phyloP scores from a whole-genome alignment of 2,329 filamentous ascomycete species.

The Scopulariopsis brevicaulis region DNA sequence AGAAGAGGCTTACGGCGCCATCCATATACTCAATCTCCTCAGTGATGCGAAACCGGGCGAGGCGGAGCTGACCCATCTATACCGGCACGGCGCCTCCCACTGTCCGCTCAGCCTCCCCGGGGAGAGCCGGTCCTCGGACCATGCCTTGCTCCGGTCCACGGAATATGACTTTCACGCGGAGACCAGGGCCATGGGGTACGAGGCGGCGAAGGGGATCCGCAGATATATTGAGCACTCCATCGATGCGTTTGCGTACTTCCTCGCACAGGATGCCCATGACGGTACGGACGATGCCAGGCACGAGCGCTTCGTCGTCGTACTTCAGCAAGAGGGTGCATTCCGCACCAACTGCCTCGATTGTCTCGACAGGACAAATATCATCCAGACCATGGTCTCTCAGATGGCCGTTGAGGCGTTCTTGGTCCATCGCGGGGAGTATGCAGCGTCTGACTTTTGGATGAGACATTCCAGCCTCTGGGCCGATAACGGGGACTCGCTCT shows the following conservation, averaged over 20 bases:
- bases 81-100: slow-evolving; percentile 63
- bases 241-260: slow-evolving; percentile 84
- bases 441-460: slow-evolving; percentile 77
- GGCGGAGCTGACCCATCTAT: slow-evolving; percentile 69
- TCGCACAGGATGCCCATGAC: slow-evolving; percentile 62
- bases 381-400: slow-evolving; percentile 90
- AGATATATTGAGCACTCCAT: slow-evolving; percentile 68
- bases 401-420: slow-evolving; percentile 87
- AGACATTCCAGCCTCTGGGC: slow-evolving; percentile 91
- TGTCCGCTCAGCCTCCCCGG: slow-evolving; percentile 57
- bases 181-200: slow-evolving; percentile 78
- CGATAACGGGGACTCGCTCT: slow-evolving; percentile 89
- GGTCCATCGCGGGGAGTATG: slow-evolving; percentile 55
- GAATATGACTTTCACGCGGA: slow-evolving; percentile 97
- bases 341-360: slow-evolving; percentile 95
- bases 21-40: slow-evolving; percentile 90
- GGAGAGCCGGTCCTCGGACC: slow-evolving; percentile 48
- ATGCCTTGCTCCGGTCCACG: slow-evolving; percentile 66
- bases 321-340: slow-evolving; percentile 94
- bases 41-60: slow-evolving; percentile 82
- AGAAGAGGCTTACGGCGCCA: slow-evolving; percentile 74
- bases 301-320: slow-evolving; percentile 49
- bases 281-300: slow-evolving; percentile 25
- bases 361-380: slow-evolving; percentile 86
- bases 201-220: slow-evolving; percentile 77